These are phyloP conservation scores for Botrytis aclada DNA, from an alignment of 2,329 filamentous ascomycete genomes.

Conservation along the genomic window DNA sequence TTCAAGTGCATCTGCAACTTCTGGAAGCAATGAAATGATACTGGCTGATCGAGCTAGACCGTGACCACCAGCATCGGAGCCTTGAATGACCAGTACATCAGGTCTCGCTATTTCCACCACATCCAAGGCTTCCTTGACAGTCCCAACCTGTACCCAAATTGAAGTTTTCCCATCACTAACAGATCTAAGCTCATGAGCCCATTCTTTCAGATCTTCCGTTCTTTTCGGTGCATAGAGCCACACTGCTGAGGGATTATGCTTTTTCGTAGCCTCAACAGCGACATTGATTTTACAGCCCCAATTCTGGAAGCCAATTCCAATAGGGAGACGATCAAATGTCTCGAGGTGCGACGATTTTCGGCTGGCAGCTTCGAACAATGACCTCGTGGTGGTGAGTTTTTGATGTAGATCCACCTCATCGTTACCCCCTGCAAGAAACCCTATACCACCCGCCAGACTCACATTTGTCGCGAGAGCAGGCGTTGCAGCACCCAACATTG, in stretches of 20 bases:
- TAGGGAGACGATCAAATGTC: slow-evolving; percentile 37
- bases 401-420: slow-evolving; percentile 30
- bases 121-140: slow-evolving; percentile 29
- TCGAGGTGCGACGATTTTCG: background rate
- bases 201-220: slow-evolving; percentile 3
- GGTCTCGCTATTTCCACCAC: slow-evolving; percentile 30
- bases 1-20: slow-evolving; percentile 35
- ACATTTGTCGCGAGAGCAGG: slow-evolving; percentile 57
- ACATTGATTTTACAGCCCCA: slow-evolving; percentile 44
- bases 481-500: slow-evolving; percentile 64
- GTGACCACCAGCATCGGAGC: slow-evolving; percentile 40
- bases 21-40: slow-evolving; percentile 39
- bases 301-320: slow-evolving; percentile 48
- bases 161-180: slow-evolving; percentile 23
- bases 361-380: background rate
- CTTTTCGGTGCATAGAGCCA: slow-evolving; percentile 48
- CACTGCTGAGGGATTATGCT: slow-evolving; percentile 39
- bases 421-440: slow-evolving; percentile 44
- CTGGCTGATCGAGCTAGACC: slow-evolving; percentile 34
- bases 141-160: slow-evolving; percentile 40
- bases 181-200: background rate
- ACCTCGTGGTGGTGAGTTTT: background rate
- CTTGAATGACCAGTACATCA: slow-evolving; percentile 40
- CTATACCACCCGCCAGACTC: slow-evolving; percentile 52
- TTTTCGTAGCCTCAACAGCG: slow-evolving; percentile 33